Evolutionary conservation across 2,329 filamentous ascomycete species (phyloP).

Genomic region (Iodosphaeria phyllophila): DNA sequence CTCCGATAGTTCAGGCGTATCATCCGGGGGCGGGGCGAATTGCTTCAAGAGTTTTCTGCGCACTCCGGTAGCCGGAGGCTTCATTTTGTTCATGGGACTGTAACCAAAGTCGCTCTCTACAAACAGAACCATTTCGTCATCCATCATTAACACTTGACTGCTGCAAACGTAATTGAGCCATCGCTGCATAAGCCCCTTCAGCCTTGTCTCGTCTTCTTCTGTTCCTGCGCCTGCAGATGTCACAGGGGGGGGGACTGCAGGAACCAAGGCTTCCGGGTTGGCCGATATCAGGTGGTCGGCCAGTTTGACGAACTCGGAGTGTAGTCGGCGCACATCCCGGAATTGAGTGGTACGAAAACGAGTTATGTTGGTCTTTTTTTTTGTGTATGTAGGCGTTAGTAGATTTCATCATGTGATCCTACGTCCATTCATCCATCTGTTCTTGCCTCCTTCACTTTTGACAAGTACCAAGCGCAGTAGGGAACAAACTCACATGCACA

Average conservation of each 20-base stretch:
- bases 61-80: conserved; percentile 91
- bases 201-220: conserved; percentile 79
- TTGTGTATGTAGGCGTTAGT: conserved; percentile 1
- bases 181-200: conserved; percentile 77
- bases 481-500: conserved; percentile 55
- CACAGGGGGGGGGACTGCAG: conserved; percentile 82
- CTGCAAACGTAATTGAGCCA: conserved; percentile 90
- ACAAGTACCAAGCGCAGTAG: background rate
- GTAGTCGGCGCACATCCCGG: conserved; percentile 85
- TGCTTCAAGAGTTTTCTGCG: conserved; percentile 93
- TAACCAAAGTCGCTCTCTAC: conserved; percentile 99
- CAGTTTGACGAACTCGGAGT: conserved; percentile 94
- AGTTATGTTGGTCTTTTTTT: conserved; percentile 99
- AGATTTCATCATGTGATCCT: background rate
- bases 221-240: conserved; percentile 90
- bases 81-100: conserved; percentile 84
- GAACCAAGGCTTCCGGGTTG: conserved; percentile 91
- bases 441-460: too few species aligned
- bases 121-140: conserved; percentile 95
- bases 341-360: conserved; percentile 97
- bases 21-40: conserved; percentile 91
- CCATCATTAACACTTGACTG: conserved; percentile 81
- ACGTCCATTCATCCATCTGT: conserved; percentile 4
- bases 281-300: conserved; percentile 89
- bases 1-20: conserved; percentile 84